Evolutionary conservation across 2,329 filamentous ascomycete species (phyloP).

Genomic region (Cladophialophora chaetospira): DNA sequence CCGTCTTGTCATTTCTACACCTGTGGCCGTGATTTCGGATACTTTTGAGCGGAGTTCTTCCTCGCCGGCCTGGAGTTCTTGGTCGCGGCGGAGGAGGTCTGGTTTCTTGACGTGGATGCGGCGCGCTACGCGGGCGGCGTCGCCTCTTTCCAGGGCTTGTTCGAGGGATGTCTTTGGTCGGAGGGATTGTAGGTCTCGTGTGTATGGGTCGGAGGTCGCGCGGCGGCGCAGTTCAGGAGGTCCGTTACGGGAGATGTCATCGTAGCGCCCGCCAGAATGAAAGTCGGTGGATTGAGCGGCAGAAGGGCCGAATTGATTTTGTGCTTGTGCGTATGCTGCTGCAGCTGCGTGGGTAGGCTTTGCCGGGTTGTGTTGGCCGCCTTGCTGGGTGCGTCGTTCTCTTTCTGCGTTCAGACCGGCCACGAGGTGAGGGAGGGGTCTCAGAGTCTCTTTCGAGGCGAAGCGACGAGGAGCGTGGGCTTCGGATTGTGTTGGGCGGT

Average conservation of each 20-base stretch:
- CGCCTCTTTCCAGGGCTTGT: constrained; percentile 21
- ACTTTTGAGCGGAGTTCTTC: constrained; percentile 29
- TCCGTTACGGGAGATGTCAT: constrained; percentile 2
- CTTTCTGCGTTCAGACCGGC: constrained; percentile 27
- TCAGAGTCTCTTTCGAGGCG: constrained; percentile 15
- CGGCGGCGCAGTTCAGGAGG: constrained; percentile 13
- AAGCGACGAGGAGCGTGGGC: constrained; percentile 12
- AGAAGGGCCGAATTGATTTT: constrained; percentile 16
- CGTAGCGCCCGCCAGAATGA: constrained; percentile 18
- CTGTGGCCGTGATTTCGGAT: constrained; percentile 23
- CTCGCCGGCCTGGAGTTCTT: constrained; percentile 26
- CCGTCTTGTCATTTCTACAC: constrained; percentile 47
- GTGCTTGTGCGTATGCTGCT: background rate
- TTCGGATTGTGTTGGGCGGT: constrained; percentile 25
- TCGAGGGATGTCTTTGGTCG: constrained; percentile 24
- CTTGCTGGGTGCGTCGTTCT: constrained; percentile 13
- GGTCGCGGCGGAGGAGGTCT: constrained; percentile 17
- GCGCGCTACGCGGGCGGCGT: constrained; percentile 21
- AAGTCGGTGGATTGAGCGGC: constrained; percentile 13
- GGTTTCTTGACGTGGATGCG: constrained; percentile 23
- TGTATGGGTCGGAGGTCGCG: constrained; percentile 15
- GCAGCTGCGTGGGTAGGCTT: background rate
- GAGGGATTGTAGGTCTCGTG: constrained; percentile 7
- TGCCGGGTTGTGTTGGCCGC: background rate
- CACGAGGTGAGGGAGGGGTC: constrained; percentile 23